Evolutionary conservation across 495 filamentous ascomycete genomes (phyloP).

Genomic region (Jackrogersella multiformis): DNA sequence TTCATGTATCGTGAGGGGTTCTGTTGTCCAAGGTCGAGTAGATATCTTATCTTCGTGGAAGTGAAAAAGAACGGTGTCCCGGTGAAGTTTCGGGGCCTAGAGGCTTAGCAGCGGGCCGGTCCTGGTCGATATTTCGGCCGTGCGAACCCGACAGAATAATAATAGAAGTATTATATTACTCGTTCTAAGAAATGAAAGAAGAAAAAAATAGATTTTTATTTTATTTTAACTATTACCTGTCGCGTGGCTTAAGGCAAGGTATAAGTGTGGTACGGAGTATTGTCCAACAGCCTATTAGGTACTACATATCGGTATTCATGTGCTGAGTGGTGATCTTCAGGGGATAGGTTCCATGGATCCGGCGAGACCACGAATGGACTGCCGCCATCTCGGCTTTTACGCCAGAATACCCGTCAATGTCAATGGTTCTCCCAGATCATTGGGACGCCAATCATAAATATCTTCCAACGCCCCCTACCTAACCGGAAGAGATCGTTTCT

Average conservation of each 20-base stretch:
- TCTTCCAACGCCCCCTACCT: slow-evolving; percentile 12
- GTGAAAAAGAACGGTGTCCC: no score
- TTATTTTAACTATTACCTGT: not conserved
- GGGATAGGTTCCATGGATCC: slow-evolving; percentile 32
- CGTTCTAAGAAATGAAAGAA: not conserved
- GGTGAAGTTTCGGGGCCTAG: no score
- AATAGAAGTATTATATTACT: not conserved
- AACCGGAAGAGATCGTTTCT: slow-evolving; percentile 7
- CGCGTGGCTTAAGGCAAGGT: slow-evolving; percentile 13
- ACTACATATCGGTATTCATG: no score
- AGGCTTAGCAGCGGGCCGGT: not conserved
- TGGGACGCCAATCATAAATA: slow-evolving; percentile 36
- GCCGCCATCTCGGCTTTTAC: slow-evolving; percentile 25
- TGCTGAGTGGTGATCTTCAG: slow-evolving; percentile 36
- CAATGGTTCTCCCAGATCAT: slow-evolving; percentile 32
- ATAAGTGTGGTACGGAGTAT: slow-evolving; percentile 11
- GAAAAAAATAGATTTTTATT: no score
- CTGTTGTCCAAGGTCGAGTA: not conserved
- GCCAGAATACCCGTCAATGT: slow-evolving; percentile 25
- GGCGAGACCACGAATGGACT: slow-evolving; percentile 19
- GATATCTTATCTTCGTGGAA: not conserved
- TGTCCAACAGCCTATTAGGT: not conserved
- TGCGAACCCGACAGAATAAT: slow-evolving; percentile 13
- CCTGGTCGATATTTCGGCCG: not conserved
- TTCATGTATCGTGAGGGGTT: not conserved